Percentiles rank a stretch among this genome's conserved stretches.
These are phyloP conservation scores for Lasiosphaeria hispida DNA, from an alignment of 495 filamentous ascomycete species.

Conservation along the genomic window DNA sequence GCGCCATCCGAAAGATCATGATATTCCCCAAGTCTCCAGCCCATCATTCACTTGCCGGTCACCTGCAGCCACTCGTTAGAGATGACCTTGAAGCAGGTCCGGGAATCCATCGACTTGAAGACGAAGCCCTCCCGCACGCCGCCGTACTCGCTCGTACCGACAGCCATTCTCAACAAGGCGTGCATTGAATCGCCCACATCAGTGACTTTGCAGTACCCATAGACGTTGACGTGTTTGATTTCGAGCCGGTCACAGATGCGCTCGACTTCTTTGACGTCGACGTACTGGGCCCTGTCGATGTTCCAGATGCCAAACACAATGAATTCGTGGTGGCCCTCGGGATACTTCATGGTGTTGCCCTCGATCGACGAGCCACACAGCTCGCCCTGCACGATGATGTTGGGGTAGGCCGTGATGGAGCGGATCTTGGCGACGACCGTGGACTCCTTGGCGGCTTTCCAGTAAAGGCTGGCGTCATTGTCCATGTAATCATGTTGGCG, in stretches of 20 bases:
- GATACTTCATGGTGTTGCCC: constrained; percentile 20
- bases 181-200: constrained; percentile 3
- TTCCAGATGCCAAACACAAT: constrained; percentile 24
- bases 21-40: not conserved
- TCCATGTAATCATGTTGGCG: constrained; percentile 1
- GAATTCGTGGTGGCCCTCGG: constrained; percentile 21
- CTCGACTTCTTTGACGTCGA: constrained; percentile 4
- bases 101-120: constrained; percentile 16
- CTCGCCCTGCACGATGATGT: constrained; percentile 24
- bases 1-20: too few relatives aligned
- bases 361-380: constrained; percentile 15
- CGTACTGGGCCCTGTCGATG: constrained; percentile 15
- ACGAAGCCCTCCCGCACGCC: constrained; percentile 20
- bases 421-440: constrained; percentile 11
- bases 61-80: constrained; percentile 24
- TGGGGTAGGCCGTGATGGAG: constrained; percentile 6
- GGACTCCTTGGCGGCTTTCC: constrained; percentile 11
- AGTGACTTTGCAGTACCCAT: constrained; percentile 5
- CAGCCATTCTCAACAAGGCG: constrained; percentile 21
- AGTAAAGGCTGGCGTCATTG: constrained; percentile 8
- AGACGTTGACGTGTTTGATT: constrained; percentile 18
- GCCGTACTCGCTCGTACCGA: constrained; percentile 10
- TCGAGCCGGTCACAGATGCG: constrained; percentile 11
- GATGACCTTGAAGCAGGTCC: constrained; percentile 24
- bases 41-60: constrained; percentile 8